phyloP scores from a whole-genome alignment of 441 rosid genomes.

The Omphalea diandra region DNA sequence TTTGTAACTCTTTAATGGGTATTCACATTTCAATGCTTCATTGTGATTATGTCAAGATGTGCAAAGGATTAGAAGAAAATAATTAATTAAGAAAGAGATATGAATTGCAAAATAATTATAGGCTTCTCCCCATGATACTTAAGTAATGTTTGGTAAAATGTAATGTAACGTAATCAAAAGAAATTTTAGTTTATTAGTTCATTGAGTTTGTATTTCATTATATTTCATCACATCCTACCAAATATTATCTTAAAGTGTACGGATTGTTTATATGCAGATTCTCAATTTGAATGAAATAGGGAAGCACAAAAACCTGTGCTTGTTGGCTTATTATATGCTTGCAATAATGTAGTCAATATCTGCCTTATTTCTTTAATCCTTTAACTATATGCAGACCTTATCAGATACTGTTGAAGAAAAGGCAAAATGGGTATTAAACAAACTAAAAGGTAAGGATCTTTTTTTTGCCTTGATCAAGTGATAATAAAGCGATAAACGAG shows the following conservation, averaged over 20 bases:
- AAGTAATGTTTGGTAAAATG: not conserved
- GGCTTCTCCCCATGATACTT: not conserved
- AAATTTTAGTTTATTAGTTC: too few relatives aligned
- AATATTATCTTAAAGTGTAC: too few relatives aligned
- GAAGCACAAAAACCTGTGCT: not conserved
- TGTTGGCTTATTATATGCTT: not conserved
- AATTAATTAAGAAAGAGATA: not conserved
- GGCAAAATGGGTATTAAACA: conserved; percentile 88
- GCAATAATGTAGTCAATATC: not conserved
- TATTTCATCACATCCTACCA: not conserved
- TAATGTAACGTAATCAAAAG: too few relatives aligned
- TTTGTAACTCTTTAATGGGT: not conserved
- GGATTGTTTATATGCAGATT: not conserved
- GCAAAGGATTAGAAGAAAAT: too few relatives aligned
- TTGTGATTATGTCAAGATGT: too few relatives aligned
- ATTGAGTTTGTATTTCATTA: too few relatives aligned
- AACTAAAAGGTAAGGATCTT: conserved; percentile 26
- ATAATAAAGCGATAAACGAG: not conserved
- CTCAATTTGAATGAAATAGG: not conserved
- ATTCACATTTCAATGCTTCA: not conserved
- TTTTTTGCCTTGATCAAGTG: not conserved
- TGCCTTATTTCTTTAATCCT: not conserved
- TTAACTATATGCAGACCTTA: conserved; percentile 41
- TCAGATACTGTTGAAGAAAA: conserved; percentile 84
- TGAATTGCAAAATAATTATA: not conserved